A percentile compares a stretch with the other conserved stretches of the same genome.
phyloP scores from a whole-genome alignment of 2,329 filamentous ascomycete genomes.

The Curvularia hawaiiensis region DNA sequence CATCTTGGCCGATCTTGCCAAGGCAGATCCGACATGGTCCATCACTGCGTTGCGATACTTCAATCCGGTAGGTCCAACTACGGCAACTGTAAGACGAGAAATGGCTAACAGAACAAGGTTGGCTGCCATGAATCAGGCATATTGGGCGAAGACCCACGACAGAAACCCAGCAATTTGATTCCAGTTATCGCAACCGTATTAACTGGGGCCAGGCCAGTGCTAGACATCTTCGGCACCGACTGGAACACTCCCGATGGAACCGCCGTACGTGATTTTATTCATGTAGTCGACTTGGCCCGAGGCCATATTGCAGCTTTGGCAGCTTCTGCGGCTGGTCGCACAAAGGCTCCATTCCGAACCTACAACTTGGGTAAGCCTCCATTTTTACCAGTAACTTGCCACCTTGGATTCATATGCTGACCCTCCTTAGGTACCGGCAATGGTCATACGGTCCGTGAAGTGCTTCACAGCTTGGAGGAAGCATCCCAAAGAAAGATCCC shows the following conservation, averaged over 20 bases:
- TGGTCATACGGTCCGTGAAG: slow-evolving; percentile 52
- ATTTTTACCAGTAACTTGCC: neutral
- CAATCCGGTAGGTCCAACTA: slow-evolving; percentile 57
- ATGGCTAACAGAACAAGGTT: slow-evolving; percentile 43
- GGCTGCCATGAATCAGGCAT: slow-evolving; percentile 69
- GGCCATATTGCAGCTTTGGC: slow-evolving; percentile 67
- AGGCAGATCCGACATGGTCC: slow-evolving; percentile 65
- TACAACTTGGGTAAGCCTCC: slow-evolving; percentile 47
- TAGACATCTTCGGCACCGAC: slow-evolving; percentile 68
- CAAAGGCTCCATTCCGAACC: slow-evolving; percentile 43
- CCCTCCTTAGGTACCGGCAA: slow-evolving; percentile 44
- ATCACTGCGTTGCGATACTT: slow-evolving; percentile 70
- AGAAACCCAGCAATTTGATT: slow-evolving; percentile 67
- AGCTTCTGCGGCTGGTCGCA: slow-evolving; percentile 40
- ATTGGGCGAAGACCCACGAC: slow-evolving; percentile 67
- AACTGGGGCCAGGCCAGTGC: slow-evolving; percentile 57
- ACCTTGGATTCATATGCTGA: slow-evolving; percentile 14
- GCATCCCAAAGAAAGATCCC: slow-evolving; percentile 45
- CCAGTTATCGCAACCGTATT: slow-evolving; percentile 68
- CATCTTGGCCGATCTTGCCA: slow-evolving; percentile 66
- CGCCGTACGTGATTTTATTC: slow-evolving; percentile 70
- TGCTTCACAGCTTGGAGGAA: slow-evolving; percentile 47
- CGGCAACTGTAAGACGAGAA: too few species aligned
- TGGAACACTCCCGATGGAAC: slow-evolving; percentile 70
- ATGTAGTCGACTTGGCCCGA: slow-evolving; percentile 67